Evolutionary conservation across 768 basidiomycete genomes (phyloP).

Genomic region (Podaxis pistillaris): DNA sequence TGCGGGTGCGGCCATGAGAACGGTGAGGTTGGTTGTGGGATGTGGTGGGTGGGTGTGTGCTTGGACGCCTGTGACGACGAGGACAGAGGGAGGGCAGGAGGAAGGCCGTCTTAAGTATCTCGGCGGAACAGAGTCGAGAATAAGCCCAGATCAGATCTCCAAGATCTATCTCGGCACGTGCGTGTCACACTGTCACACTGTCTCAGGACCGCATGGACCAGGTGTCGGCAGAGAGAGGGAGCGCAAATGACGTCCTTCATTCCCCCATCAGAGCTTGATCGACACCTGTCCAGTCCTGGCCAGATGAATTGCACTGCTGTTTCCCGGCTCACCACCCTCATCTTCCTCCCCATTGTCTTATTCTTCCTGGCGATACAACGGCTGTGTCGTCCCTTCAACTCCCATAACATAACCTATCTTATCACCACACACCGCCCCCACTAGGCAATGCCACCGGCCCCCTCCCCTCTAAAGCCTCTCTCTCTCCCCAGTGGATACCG

Average conservation of each 20-base stretch:
- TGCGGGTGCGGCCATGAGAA: conserved; percentile 22
- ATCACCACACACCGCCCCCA: not conserved
- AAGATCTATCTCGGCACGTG: not conserved
- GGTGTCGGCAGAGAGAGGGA: not conserved
- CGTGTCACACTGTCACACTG: conserved; percentile 3
- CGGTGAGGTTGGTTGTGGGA: not conserved
- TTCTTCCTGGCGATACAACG: not conserved
- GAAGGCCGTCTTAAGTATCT: not conserved
- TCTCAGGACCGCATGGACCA: conserved; percentile 13
- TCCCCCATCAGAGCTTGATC: not conserved
- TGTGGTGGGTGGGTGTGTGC: not conserved
- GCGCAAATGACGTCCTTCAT: not conserved
- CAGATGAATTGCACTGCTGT: not conserved
- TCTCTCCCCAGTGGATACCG: not conserved
- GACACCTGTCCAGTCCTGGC: not conserved
- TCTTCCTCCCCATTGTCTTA: not conserved
- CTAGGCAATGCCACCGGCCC: not conserved
- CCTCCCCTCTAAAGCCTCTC: not conserved
- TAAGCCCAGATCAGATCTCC: conserved; percentile 1
- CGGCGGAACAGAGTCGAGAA: not conserved
- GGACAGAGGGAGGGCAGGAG: not conserved
- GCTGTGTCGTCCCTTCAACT: not conserved
- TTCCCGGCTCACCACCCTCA: too few species aligned
- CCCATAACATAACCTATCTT: not conserved
- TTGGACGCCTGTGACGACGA: not conserved